phyloP scores from a whole-genome alignment of 805 yeast genomes.

The Metschnikowia borealis region DNA sequence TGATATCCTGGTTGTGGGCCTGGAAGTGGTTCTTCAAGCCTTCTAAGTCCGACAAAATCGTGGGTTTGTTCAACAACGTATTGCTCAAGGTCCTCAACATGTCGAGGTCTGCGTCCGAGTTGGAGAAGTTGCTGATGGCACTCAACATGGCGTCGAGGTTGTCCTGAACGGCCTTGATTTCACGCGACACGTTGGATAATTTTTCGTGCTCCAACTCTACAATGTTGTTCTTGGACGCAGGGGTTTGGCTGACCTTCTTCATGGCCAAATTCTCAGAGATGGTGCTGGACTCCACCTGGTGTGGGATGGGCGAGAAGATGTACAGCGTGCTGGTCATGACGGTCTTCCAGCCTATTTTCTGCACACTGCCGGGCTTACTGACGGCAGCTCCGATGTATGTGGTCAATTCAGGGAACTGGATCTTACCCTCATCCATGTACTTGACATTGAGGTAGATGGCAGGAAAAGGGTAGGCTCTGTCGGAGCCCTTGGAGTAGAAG shows the following conservation, averaged over 20 bases:
- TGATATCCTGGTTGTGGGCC: slow-evolving; percentile 72
- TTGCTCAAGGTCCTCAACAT: slow-evolving; percentile 66
- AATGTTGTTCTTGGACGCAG: slow-evolving; percentile 27
- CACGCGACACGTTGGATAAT: slow-evolving; percentile 42
- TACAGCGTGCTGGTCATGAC: slow-evolving; percentile 36
- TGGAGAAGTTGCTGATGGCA: slow-evolving; percentile 41
- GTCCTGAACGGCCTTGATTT: slow-evolving; percentile 42
- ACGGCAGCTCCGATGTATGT: slow-evolving; percentile 78
- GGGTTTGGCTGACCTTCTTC: slow-evolving; percentile 38
- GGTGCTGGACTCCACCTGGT: slow-evolving; percentile 52
- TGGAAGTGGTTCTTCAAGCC: slow-evolving; percentile 59
- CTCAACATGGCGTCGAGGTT: slow-evolving; percentile 48
- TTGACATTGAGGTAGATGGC: slow-evolving; percentile 77
- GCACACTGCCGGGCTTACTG: slow-evolving; percentile 47
- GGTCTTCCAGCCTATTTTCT: slow-evolving; percentile 39
- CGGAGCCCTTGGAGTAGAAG: slow-evolving; percentile 65
- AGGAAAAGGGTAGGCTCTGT: slow-evolving; percentile 69
- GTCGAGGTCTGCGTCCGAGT: slow-evolving; percentile 47
- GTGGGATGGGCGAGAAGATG: slow-evolving; percentile 74
- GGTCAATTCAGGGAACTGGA: slow-evolving; percentile 50
- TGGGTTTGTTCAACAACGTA: slow-evolving; percentile 49
- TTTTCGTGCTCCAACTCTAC: slow-evolving; percentile 26
- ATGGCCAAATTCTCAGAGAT: slow-evolving; percentile 54
- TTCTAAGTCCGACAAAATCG: slow-evolving; percentile 46
- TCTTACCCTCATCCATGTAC: slow-evolving; percentile 44